Conservation (phyloP, 2,329 filamentous ascomycete genomes). For the Diaporthe sp. region DNA sequence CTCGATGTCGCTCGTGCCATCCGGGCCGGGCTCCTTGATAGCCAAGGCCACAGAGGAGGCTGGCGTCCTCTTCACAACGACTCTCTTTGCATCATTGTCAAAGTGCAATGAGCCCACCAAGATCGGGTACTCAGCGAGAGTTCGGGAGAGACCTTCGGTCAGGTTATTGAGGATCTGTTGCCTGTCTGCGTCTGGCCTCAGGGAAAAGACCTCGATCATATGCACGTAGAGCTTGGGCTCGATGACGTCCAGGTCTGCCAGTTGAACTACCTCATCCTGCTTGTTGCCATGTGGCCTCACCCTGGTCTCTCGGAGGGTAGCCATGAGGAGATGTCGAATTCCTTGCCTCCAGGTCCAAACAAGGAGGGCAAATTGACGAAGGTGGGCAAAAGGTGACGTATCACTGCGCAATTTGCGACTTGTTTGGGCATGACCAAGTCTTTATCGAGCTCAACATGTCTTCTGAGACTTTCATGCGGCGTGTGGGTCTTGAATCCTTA, state of each 20-base stretch:
- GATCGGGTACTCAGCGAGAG: constrained; percentile 33
- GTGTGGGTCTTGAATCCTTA: not conserved
- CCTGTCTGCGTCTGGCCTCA: constrained; percentile 12
- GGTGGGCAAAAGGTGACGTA: not conserved
- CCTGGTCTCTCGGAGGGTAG: not conserved
- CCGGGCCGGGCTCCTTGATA: constrained; percentile 27
- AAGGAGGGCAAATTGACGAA: not conserved
- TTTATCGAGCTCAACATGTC: not conserved
- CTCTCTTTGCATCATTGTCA: constrained; percentile 31
- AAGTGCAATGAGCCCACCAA: constrained; percentile 32
- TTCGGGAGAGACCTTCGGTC: constrained; percentile 18
- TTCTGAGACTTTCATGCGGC: not conserved
- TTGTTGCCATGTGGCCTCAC: constrained; percentile 18
- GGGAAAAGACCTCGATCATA: constrained; percentile 36
- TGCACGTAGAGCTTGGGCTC: constrained; percentile 36
- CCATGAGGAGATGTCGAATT: constrained; percentile 7
- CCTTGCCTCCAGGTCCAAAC: not conserved
- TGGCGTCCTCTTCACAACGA: constrained; percentile 8
- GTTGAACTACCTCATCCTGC: constrained; percentile 26
- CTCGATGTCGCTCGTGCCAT: constrained; percentile 13
- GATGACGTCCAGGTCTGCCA: constrained; percentile 30
- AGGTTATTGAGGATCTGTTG: constrained; percentile 15
- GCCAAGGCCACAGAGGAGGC: constrained; percentile 25
- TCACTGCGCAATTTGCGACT: not conserved
- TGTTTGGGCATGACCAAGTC: not conserved